Percentiles rank a stretch among this genome's conserved stretches.
phyloP scores from a whole-genome alignment of 1,284 basidiomycete species.

The Hortiboletus rubellus region DNA sequence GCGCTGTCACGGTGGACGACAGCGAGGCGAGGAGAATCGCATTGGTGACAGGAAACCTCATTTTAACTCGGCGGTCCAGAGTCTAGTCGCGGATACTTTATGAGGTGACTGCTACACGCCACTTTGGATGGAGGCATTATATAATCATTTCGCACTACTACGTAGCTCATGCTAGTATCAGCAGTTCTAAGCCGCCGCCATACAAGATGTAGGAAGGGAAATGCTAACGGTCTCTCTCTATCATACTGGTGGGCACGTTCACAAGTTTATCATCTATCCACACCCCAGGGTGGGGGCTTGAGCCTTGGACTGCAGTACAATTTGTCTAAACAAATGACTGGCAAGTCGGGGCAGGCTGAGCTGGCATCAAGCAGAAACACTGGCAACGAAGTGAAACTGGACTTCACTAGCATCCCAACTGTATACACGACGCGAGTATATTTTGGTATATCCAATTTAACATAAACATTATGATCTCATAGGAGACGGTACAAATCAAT shows the following conservation, averaged over 20 bases:
- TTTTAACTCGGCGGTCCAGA: constrained; percentile 5
- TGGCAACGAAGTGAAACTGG: background rate
- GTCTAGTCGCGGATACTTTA: background rate
- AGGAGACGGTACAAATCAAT: constrained; percentile 34
- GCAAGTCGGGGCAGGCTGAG: background rate
- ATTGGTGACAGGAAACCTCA: constrained; percentile 16
- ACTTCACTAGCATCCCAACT: background rate
- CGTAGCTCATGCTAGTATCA: too few species aligned
- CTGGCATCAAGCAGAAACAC: background rate
- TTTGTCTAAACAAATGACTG: background rate
- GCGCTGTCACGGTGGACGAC: constrained; percentile 30
- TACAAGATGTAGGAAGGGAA: too few species aligned
- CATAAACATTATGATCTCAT: constrained; percentile 32
- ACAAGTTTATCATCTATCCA: too few species aligned
- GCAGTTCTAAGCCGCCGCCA: too few species aligned
- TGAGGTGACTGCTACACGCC: background rate
- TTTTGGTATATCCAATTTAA: constrained; percentile 21
- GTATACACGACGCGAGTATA: background rate
- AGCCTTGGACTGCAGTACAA: too few species aligned
- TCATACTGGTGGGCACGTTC: too few species aligned
- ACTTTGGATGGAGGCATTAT: background rate
- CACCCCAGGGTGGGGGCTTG: too few species aligned
- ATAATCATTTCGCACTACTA: too few species aligned
- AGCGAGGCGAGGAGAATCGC: constrained; percentile 20
- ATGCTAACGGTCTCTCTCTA: too few species aligned